Percentiles rank a stretch among this genome's conserved stretches.
These are phyloP conservation scores for Venturiaceae sp. DNA, from an alignment of 2,329 filamentous ascomycete genomes.

Conservation along the genomic window DNA sequence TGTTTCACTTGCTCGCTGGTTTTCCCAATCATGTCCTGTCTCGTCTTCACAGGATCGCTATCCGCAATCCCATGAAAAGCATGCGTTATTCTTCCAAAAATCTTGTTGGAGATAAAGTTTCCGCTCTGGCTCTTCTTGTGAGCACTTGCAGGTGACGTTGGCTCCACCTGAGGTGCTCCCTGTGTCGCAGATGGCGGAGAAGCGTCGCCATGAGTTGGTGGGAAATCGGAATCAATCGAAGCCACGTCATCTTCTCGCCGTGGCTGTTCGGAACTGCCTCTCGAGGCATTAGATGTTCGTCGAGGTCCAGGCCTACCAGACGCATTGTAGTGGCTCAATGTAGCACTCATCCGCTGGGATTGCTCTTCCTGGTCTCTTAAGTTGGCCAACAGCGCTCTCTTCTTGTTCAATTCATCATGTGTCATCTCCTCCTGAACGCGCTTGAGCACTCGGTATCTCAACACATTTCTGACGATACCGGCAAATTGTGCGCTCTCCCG, in stretches of 20 bases:
- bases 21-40: slow-evolving; percentile 90
- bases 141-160: slow-evolving; percentile 17
- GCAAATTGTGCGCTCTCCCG: slow-evolving; percentile 96
- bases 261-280: slow-evolving; percentile 31
- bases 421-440: slow-evolving; percentile 97
- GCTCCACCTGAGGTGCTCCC: slow-evolving; percentile 42
- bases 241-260: slow-evolving; percentile 63
- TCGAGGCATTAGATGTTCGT: slow-evolving; percentile 50
- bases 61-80: slow-evolving; percentile 95
- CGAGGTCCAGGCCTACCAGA: slow-evolving; percentile 40
- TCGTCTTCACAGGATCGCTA: slow-evolving; percentile 85
- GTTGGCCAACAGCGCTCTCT: slow-evolving; percentile 69
- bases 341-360: slow-evolving; percentile 71
- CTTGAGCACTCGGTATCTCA: slow-evolving; percentile 86
- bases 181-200: slow-evolving; percentile 62
- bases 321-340: slow-evolving; percentile 25
- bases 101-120: slow-evolving; percentile 79
- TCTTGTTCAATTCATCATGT: slow-evolving; percentile 83
- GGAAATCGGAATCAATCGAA: slow-evolving; percentile 93
- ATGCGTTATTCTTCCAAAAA: slow-evolving; percentile 91
- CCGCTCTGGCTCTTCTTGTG: slow-evolving; percentile 81
- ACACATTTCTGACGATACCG: slow-evolving; percentile 78
- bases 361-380: slow-evolving; percentile 91
- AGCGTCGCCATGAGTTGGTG: slow-evolving; percentile 71
- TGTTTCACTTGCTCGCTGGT: slow-evolving; percentile 75